Evolutionary conservation across 352 stramenopile species (phyloP), one percentile per base, ranked within the genome.

Genomic region (Proteromonas lacertae): DNA sequence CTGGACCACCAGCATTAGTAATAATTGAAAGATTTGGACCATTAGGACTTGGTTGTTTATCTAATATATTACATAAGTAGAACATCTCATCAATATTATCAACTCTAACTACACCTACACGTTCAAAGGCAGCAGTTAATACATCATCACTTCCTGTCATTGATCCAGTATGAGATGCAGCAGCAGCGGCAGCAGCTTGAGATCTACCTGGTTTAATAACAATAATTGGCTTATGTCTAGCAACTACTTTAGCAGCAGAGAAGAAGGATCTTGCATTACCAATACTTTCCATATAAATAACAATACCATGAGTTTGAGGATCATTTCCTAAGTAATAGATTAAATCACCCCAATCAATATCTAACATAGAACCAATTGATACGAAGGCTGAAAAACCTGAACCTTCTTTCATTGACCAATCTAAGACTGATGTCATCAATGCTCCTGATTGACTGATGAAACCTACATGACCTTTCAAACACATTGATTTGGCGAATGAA

Each of bases 261-360:
- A 57, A 52, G 34, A 57, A 57, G 17, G 34, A 39, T 32, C 45
- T 25, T 12, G 49, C 49, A 40, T 51, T 47, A 8, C 46, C 44
- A 32, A 57, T 55, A 2, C 25, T 45, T 38, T 57, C 50, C 44
- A 57, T 57, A 36, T 57, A 57, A 24, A 57, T 51, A 30, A 52
- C 35, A 29, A 57, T 57, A n/a, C 40, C 43, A 26, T 57, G 47
- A 2, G 50, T 57, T 31, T 56, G 44, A 1, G 44, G 44, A 41
- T 57, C 50, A 34, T 51, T 45, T 16, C 44, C 47, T 6, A 57
- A 39, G 38, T 55, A 57, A 21, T 55, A 52, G 32, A 57, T 55
- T 21, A 55, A 30, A 40, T 57, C 50, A 20, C 44, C 44, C 40
- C 40, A 55, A 30, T 43, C 51, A 41, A 58, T 38, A 16, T n/a